Evolutionary conservation across 2,329 filamentous ascomycete species (phyloP), one percentile per base, ranked within the genome.

Genomic region (Neoscytalidium dimidiatum): DNA sequence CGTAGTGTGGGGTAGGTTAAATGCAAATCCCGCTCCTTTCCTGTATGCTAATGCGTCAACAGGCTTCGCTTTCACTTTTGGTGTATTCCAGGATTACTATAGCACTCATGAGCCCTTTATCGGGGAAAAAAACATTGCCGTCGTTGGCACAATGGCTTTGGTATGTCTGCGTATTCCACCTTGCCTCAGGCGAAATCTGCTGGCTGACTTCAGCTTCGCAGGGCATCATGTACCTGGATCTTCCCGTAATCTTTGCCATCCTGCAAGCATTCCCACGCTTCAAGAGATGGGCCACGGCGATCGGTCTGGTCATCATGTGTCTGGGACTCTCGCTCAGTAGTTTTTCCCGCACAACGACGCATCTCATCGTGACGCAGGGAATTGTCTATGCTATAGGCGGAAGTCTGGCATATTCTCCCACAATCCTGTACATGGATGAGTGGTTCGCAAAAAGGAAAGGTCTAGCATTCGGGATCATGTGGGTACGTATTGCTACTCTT

Each of bases 11-110:
- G 83, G 83, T 83, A 51, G 64, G 75, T 3, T 29, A 19, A 21
- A 31, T 3, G 13, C 7, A 26, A 23, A 17, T 5, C 19, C 14
- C 21, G 17, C 14, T 26, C 5, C 14, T 3, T 48, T n/a, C 38
- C n/a, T 17, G 2, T 28, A 26, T 3, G 23, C 60, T 71, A 43
- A 71, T 35, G 13, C 7, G 48, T 31, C 21, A 67, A 0, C 29
- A 90, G 88, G 88, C 2, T 90, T 91, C 64, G 86, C 88, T 0
- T 88, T 88, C 64, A 83, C 87, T 0, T 92, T 88, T 72, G 90
- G 89, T 48, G 83, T 92, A 26, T 91, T 92, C 71, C 88, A 91
- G 69, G 83, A 88, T 60, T 89, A 90, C 74, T 92, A 92, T 73
- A 84, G 81, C 38, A 83, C 80, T 1, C 82, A 88, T 65, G 81